Percentiles rank a stretch among this genome's conserved stretches.
Evolutionary conservation across 2,329 filamentous ascomycete species (phyloP).

Genomic region (Lizonia empirigonia): DNA sequence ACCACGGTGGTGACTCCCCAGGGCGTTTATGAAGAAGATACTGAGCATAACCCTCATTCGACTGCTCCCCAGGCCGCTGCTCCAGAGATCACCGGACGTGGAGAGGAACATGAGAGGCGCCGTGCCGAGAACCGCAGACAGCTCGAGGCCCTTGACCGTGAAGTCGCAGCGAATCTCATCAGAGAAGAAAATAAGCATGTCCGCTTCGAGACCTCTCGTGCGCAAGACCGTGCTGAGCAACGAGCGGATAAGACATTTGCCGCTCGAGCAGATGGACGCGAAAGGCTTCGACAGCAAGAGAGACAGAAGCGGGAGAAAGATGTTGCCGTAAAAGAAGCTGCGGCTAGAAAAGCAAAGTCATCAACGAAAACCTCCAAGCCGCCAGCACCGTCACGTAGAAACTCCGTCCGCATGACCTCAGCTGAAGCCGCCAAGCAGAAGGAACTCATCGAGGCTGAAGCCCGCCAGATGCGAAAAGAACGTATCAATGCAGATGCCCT

Average conservation of each 20-base stretch:
- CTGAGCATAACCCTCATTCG: no score
- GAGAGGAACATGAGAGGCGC: conserved; percentile 27
- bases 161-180: conserved; percentile 17
- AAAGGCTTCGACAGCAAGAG: conserved; percentile 16
- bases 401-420: conserved; percentile 14
- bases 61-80: no score
- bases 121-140: conserved; percentile 27
- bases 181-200: conserved; percentile 36
- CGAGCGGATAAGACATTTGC: conserved; percentile 28
- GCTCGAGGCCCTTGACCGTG: conserved; percentile 34
- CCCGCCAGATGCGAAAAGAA: conserved; percentile 31
- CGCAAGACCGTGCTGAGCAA: conserved; percentile 27
- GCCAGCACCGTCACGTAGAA: conserved; percentile 23
- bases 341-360: neutral
- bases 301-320: conserved; percentile 15
- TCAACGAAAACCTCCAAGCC: conserved; percentile 9
- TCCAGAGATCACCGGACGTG: conserved; percentile 31
- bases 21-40: conserved; percentile 13
- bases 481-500: conserved; percentile 28
- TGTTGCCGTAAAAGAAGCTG: conserved; percentile 10
- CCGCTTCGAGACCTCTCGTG: conserved; percentile 34
- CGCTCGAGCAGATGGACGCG: conserved; percentile 23
- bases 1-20: conserved; percentile 29
- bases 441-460: conserved; percentile 29
- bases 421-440: conserved; percentile 23